A percentile compares a stretch with the other conserved stretches of the same genome.
Evolutionary conservation across 2,329 filamentous ascomycete species (phyloP).

Genomic region (Didymellaceae sp.): DNA sequence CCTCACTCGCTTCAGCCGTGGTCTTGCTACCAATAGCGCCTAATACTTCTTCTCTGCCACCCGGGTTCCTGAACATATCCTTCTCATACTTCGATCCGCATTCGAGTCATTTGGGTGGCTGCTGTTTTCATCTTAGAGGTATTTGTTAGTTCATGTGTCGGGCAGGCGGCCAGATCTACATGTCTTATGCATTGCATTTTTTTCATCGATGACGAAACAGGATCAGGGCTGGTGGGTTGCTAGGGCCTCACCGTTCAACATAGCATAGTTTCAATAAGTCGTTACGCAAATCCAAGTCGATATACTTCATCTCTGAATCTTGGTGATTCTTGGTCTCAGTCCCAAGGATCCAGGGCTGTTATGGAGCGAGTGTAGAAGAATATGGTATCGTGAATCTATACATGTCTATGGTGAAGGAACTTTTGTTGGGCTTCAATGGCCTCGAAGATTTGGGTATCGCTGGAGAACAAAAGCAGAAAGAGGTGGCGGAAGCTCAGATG

Average conservation of each 20-base stretch:
- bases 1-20: constrained; percentile 14
- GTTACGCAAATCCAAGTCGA: no score
- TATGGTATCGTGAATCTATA: background rate
- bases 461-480: constrained; percentile 10
- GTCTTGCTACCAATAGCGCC: constrained; percentile 22
- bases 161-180: constrained; percentile 27
- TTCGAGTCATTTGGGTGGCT: constrained; percentile 22
- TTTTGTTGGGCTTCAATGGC: constrained; percentile 3
- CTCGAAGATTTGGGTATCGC: constrained; percentile 25
- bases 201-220: constrained; percentile 37
- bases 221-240: constrained; percentile 25
- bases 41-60: constrained; percentile 30
- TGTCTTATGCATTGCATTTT: constrained; percentile 33
- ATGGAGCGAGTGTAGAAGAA: background rate
- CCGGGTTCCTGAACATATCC: constrained; percentile 29
- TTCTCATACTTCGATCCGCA: constrained; percentile 23
- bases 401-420: constrained; percentile 5
- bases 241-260: constrained; percentile 30
- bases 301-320: constrained; percentile 22
- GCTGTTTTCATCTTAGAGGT: constrained; percentile 32
- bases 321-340: background rate
- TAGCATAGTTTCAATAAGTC: constrained; percentile 37
- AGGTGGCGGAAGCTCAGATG: constrained; percentile 19
- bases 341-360: background rate
- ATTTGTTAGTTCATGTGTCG: constrained; percentile 38